Evolutionary conservation across 352 stramenopile genomes (phyloP).

Genomic region (Ophiocytium majus): DNA sequence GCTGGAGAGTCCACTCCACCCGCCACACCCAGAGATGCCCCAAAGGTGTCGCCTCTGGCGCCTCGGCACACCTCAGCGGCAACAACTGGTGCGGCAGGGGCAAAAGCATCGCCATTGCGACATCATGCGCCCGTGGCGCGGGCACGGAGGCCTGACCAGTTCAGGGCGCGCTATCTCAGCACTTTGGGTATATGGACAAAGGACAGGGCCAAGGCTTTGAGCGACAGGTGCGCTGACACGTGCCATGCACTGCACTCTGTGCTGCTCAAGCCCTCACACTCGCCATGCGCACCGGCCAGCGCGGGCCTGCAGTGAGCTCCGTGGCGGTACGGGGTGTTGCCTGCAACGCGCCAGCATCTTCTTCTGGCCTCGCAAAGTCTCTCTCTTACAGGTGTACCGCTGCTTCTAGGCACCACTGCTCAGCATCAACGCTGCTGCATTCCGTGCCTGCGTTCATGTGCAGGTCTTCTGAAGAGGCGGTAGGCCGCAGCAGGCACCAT

Average conservation of each 20-base stretch:
- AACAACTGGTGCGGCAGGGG: not conserved
- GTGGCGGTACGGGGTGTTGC: too few species aligned
- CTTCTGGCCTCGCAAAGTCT: not conserved
- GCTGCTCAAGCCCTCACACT: too few species aligned
- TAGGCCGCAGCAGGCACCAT: not conserved
- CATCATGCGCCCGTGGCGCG: not conserved
- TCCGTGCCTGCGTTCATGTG: too few species aligned
- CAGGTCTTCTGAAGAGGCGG: conserved; percentile 23
- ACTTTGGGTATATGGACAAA: conserved; percentile 26
- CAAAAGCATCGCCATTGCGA: too few species aligned
- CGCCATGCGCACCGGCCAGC: too few species aligned
- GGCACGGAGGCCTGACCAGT: not conserved
- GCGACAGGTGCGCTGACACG: conserved; percentile 11
- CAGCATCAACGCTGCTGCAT: too few species aligned
- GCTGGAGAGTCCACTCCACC: not conserved
- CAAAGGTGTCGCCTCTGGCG: not conserved
- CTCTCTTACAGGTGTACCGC: not conserved
- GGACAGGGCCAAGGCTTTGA: conserved; percentile 18
- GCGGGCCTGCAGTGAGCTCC: too few species aligned
- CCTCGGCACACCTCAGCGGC: not conserved
- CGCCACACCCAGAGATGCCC: not conserved
- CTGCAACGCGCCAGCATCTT: not conserved
- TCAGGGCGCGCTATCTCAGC: conserved; percentile 9
- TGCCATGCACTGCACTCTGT: too few species aligned
- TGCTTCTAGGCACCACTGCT: too few species aligned